A percentile compares a stretch with the other conserved stretches of the same genome.
phyloP scores from a whole-genome alignment of 768 basidiomycete species.

The Pluteus cervinus region DNA sequence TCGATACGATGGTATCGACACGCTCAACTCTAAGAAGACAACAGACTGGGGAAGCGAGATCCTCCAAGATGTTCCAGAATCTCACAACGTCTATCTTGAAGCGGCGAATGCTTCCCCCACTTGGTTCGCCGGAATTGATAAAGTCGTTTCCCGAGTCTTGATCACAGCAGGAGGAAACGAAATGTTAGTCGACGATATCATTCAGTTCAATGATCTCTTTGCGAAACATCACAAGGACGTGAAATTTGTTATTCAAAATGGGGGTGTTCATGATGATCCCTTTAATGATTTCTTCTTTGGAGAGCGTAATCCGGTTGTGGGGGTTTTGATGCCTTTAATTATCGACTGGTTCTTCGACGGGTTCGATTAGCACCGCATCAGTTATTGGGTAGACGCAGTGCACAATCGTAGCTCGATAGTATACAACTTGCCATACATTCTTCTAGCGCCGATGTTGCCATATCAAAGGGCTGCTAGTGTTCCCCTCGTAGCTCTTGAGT shows the following conservation, averaged over 20 bases:
- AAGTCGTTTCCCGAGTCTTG: conserved; percentile 22
- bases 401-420: too few relatives aligned
- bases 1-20: too few relatives aligned
- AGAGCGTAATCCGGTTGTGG: conserved; percentile 13
- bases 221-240: conserved; percentile 12
- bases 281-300: conserved; percentile 19
- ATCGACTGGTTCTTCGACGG: conserved; percentile 12
- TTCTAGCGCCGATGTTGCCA: too few relatives aligned
- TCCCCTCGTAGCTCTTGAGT: too few relatives aligned
- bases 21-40: conserved; percentile 11
- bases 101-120: conserved; percentile 20
- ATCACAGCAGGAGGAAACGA: conserved; percentile 28
- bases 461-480: too few relatives aligned
- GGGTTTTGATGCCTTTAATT: conserved; percentile 19
- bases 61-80: conserved; percentile 16
- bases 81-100: conserved; percentile 22
- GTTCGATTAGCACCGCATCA: too few relatives aligned
- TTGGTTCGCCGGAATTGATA: conserved; percentile 24
- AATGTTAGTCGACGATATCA: conserved; percentile 24
- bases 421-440: too few relatives aligned
- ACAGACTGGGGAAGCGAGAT: conserved; percentile 11
- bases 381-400: too few relatives aligned
- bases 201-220: conserved; percentile 15
- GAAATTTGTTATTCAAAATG: conserved; percentile 20
- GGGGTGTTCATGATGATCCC: conserved; percentile 28